Evolutionary conservation across 2,329 filamentous ascomycete species (phyloP).

Genomic region (Botryotinia globosa): DNA sequence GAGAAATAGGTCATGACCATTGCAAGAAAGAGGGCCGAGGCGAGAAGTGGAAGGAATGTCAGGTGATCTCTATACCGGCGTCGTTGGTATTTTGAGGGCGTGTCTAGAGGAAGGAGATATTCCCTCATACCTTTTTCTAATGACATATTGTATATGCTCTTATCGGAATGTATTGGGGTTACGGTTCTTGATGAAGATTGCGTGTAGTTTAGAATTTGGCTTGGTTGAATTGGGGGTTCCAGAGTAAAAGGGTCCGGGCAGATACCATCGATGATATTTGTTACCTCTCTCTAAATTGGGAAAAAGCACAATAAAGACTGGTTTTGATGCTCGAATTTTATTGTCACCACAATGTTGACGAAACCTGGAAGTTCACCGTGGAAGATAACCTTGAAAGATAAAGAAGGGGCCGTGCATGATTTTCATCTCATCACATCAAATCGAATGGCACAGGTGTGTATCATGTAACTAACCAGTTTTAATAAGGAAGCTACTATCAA

Average conservation of each 20-base stretch:
- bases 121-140: not conserved
- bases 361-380: not conserved
- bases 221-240: not conserved
- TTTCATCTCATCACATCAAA: not conserved
- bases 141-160: not conserved
- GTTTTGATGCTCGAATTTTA: not conserved
- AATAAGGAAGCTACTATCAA: not conserved
- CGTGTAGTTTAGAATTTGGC: not conserved
- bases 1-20: not conserved
- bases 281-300: not conserved
- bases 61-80: not conserved
- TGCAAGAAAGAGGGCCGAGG: not conserved
- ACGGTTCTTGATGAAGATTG: not conserved
- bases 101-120: not conserved
- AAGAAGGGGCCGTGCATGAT: slow-evolving; percentile 3
- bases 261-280: not conserved
- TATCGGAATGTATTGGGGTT: not conserved
- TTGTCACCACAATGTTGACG: not conserved
- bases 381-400: slow-evolving; percentile 2
- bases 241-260: not conserved
- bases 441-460: not conserved
- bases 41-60: not conserved
- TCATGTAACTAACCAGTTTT: not conserved
- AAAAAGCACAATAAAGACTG: not conserved
- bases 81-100: not conserved